Evolutionary conservation across 192 early-diverging fungal species (phyloP).

Genomic region (Coemansia umbellata): DNA sequence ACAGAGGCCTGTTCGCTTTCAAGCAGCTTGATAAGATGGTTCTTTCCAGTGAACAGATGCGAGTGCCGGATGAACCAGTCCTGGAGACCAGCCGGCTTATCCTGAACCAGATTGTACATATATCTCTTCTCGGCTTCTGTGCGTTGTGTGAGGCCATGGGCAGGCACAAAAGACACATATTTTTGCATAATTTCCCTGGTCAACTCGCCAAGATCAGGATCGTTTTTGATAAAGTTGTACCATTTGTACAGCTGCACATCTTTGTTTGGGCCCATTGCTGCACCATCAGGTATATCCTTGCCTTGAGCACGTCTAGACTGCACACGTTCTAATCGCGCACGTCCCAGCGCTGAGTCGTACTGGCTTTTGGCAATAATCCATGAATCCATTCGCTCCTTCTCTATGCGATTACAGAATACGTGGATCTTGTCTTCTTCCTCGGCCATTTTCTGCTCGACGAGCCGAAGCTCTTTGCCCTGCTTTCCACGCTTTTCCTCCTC

Average conservation of each 20-base stretch:
- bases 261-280: background rate
- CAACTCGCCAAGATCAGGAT: conserved; percentile 30
- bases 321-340: conserved; percentile 18
- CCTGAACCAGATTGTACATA: conserved; percentile 20
- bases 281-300: conserved; percentile 20
- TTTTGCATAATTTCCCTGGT: conserved; percentile 27
- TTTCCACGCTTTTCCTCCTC: conserved; percentile 20
- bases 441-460: conserved; percentile 22
- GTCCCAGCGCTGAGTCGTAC: conserved; percentile 10
- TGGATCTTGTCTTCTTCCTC: conserved; percentile 36
- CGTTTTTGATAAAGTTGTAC: conserved; percentile 35
- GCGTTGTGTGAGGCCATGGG: conserved; percentile 21
- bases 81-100: conserved; percentile 17
- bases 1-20: conserved; percentile 25
- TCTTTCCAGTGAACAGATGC: conserved; percentile 39
- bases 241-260: conserved; percentile 14
- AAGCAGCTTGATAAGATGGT: conserved; percentile 43
- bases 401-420: conserved; percentile 41
- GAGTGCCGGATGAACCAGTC: conserved; percentile 47
- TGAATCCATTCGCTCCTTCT: conserved; percentile 23
- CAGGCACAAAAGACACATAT: conserved; percentile 38
- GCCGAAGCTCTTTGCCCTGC: conserved; percentile 31
- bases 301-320: conserved; percentile 27
- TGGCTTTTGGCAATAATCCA: conserved; percentile 25
- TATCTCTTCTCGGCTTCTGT: conserved; percentile 37